Conservation (phyloP, 2,329 filamentous ascomycete genomes). For the Bertia moriformis region DNA sequence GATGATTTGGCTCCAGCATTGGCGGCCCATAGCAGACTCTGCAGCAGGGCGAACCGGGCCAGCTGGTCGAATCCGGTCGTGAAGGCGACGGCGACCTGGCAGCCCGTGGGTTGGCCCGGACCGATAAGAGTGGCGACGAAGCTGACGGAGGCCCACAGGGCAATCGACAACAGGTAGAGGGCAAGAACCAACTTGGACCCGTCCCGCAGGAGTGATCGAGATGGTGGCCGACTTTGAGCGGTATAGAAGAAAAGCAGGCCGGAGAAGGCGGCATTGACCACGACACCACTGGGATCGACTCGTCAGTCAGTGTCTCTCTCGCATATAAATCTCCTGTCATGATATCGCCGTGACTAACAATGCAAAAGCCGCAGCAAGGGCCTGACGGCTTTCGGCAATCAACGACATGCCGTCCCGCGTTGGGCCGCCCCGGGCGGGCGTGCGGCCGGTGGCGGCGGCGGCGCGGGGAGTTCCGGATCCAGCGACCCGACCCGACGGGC, state of each 20-base stretch:
- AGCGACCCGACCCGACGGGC: no score
- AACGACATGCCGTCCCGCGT: slow-evolving; percentile 10
- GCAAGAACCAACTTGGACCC: slow-evolving; percentile 51
- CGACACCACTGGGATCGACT: slow-evolving; percentile 26
- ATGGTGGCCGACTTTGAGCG: no score
- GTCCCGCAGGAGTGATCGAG: slow-evolving; percentile 35
- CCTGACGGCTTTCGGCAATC: slow-evolving; percentile 25
- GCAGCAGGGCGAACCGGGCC: slow-evolving; percentile 34
- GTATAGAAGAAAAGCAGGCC: slow-evolving; percentile 28
- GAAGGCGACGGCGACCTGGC: slow-evolving; percentile 35
- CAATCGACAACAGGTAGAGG: slow-evolving; percentile 32
- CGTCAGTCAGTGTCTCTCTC: slow-evolving; percentile 1
- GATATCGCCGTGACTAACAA: slow-evolving; percentile 27
- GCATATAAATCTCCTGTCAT: no score
- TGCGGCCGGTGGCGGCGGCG: no score
- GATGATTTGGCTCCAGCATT: slow-evolving; percentile 21
- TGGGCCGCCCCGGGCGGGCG: slow-evolving; percentile 12
- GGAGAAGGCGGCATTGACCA: slow-evolving; percentile 35
- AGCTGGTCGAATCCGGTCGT: slow-evolving; percentile 41
- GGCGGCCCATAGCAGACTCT: slow-evolving; percentile 36
- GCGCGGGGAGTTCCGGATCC: no score
- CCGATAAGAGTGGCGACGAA: slow-evolving; percentile 34
- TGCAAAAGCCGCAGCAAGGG: slow-evolving; percentile 35
- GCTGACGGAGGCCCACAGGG: slow-evolving; percentile 35
- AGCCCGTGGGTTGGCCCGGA: slow-evolving; percentile 23